phyloP scores from a whole-genome alignment of 1,139 yeast species.

The Geotrichum aggregatum region DNA sequence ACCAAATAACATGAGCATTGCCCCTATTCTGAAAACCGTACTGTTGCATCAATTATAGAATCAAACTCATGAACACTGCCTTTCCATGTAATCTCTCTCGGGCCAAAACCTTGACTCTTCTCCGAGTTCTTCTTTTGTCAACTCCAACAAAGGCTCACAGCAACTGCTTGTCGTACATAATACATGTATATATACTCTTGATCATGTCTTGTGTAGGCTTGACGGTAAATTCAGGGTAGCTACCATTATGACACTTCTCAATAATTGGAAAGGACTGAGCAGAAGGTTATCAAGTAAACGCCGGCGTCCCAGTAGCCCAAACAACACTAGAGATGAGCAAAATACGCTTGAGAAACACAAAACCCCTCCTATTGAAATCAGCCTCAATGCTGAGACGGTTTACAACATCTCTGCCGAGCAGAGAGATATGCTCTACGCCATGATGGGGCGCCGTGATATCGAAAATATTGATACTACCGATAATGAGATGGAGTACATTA shows the following conservation, averaged over 20 bases:
- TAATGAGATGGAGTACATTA: constrained; percentile 22
- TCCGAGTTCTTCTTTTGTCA: not conserved
- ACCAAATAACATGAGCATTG: too few species aligned
- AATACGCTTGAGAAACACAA: constrained; percentile 6
- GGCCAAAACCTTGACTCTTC: not conserved
- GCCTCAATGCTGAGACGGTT: constrained; percentile 15
- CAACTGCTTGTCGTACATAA: not conserved
- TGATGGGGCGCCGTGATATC: constrained; percentile 20
- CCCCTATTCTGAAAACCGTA: too few species aligned
- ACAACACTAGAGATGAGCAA: not conserved
- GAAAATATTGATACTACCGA: constrained; percentile 20
- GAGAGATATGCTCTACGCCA: constrained; percentile 18
- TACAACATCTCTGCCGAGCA: constrained; percentile 21
- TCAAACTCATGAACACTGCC: too few species aligned
- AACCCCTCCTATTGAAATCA: constrained; percentile 15
- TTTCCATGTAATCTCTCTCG: too few species aligned
- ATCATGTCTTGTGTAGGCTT: not conserved
- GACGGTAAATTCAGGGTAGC: not conserved
- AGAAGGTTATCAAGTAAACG: not conserved
- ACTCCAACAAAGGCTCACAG: not conserved
- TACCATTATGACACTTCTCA: constrained; percentile 6
- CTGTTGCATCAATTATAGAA: too few species aligned
- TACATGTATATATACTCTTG: not conserved
- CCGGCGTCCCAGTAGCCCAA: not conserved
- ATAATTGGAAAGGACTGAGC: constrained; percentile 12